Evolutionary conservation across 768 basidiomycete species (phyloP).

Genomic region (Leucosporidium scottii): DNA sequence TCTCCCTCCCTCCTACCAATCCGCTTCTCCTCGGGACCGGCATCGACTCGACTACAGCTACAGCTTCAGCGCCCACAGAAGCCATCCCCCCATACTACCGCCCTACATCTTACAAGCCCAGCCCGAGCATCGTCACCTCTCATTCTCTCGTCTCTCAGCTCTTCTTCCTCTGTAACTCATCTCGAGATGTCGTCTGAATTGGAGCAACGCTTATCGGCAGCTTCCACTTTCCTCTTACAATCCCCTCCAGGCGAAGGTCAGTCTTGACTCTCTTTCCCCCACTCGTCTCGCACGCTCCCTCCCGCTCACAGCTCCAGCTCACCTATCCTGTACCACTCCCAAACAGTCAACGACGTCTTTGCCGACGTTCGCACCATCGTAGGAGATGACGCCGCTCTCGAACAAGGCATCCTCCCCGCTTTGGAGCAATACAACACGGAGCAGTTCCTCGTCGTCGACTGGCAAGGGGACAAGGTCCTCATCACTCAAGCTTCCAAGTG

Average conservation of each 20-base stretch:
- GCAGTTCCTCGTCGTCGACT: slow-evolving; percentile 79
- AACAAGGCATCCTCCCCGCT: slow-evolving; percentile 67
- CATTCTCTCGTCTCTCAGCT: not conserved
- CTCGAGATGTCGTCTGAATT: not conserved
- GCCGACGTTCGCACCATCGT: slow-evolving; percentile 80
- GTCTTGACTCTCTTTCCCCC: not conserved
- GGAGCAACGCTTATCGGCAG: slow-evolving; percentile 6
- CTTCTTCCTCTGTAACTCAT: not conserved
- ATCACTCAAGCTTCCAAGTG: slow-evolving; percentile 63
- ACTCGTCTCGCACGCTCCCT: not conserved
- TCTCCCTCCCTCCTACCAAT: no score
- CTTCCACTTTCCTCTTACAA: slow-evolving; percentile 19
- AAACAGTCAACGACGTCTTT: slow-evolving; percentile 29
- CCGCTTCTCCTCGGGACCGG: no score
- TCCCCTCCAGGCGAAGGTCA: slow-evolving; percentile 26
- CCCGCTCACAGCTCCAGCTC: not conserved
- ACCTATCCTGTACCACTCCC: not conserved
- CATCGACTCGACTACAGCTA: no score
- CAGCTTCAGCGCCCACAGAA: no score
- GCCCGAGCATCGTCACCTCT: not conserved
- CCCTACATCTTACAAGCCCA: no score
- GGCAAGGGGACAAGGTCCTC: slow-evolving; percentile 70
- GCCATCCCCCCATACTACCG: no score
- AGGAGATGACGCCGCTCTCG: slow-evolving; percentile 73
- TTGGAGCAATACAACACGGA: slow-evolving; percentile 76